Conservation (phyloP, 2,329 filamentous ascomycete species). For the Fusarium protoensiforme region DNA sequence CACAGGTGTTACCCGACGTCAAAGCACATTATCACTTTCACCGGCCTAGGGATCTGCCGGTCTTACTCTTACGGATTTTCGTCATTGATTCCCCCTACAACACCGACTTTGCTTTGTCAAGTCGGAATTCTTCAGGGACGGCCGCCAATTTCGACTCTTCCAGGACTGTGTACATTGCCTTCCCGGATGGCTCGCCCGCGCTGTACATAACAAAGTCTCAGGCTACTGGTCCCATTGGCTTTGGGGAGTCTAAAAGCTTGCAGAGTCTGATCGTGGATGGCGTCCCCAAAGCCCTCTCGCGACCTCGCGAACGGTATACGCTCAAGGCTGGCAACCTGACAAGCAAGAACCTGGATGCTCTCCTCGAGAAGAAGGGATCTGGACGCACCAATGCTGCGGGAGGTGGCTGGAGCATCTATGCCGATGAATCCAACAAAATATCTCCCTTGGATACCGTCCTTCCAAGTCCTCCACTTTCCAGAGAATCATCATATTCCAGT, state of each 20-base stretch:
- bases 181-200: constrained; percentile 82
- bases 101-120: constrained; percentile 61
- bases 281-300: constrained; percentile 84
- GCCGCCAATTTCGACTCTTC: constrained; percentile 69
- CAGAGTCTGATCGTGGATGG: constrained; percentile 79
- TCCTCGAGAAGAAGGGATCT: constrained; percentile 76
- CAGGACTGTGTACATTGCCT: constrained; percentile 81
- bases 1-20: constrained; percentile 79
- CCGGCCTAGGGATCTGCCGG: constrained; percentile 73
- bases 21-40: constrained; percentile 88
- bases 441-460: constrained; percentile 66
- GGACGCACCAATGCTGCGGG: constrained; percentile 77
- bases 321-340: constrained; percentile 75
- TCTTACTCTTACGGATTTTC: constrained; percentile 82
- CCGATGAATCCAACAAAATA: constrained; percentile 67
- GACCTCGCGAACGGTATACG: constrained; percentile 77
- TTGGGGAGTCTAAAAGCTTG: constrained; percentile 70
- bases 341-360: constrained; percentile 76
- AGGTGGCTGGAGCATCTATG: constrained; percentile 84
- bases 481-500: constrained; percentile 43
- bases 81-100: constrained; percentile 86
- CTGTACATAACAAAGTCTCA: constrained; percentile 73
- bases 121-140: constrained; percentile 44
- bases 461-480: constrained; percentile 59
- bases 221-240: constrained; percentile 52